phyloP scores from a whole-genome alignment of 192 early-diverging fungal genomes.

The Backusella tarrabulga region DNA sequence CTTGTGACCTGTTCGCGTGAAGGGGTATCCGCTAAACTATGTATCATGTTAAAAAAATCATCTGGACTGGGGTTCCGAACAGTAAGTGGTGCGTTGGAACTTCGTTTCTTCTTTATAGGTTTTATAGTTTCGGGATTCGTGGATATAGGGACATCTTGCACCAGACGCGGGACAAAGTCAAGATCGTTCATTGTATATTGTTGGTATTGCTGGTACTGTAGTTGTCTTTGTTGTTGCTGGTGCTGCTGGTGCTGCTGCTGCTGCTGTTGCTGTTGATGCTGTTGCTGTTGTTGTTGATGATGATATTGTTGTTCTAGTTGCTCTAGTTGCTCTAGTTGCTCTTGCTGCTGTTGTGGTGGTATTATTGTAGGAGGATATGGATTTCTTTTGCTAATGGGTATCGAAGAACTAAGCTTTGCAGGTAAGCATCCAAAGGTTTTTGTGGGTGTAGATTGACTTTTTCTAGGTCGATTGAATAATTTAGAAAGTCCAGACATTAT shows the following conservation, averaged over 20 bases:
- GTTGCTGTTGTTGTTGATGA: not conserved
- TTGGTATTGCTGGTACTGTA: not conserved
- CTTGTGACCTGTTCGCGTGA: conserved; percentile 5
- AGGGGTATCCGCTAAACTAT: not conserved
- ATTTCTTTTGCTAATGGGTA: not conserved
- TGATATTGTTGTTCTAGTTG: not conserved
- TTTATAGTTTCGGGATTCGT: not conserved
- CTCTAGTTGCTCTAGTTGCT: not conserved
- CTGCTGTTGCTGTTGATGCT: too few relatives aligned
- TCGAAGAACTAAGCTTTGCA: not conserved
- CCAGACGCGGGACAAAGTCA: not conserved
- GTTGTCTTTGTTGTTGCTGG: not conserved
- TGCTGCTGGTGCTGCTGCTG: too few relatives aligned
- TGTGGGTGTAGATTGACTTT: not conserved
- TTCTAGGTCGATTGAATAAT: not conserved
- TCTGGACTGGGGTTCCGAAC: not conserved
- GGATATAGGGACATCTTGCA: not conserved
- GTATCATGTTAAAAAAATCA: not conserved
- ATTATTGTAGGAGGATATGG: not conserved
- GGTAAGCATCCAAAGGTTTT: conserved; percentile 2
- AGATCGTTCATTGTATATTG: not conserved
- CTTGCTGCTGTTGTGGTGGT: not conserved
- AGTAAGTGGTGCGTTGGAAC: not conserved
- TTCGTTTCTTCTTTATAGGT: not conserved
- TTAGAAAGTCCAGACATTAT: not conserved